A percentile compares a stretch with the other conserved stretches of the same genome.
Conservation (phyloP, 202 grass and related monocot species). For the Dendrocalamus latiflorus region DNA sequence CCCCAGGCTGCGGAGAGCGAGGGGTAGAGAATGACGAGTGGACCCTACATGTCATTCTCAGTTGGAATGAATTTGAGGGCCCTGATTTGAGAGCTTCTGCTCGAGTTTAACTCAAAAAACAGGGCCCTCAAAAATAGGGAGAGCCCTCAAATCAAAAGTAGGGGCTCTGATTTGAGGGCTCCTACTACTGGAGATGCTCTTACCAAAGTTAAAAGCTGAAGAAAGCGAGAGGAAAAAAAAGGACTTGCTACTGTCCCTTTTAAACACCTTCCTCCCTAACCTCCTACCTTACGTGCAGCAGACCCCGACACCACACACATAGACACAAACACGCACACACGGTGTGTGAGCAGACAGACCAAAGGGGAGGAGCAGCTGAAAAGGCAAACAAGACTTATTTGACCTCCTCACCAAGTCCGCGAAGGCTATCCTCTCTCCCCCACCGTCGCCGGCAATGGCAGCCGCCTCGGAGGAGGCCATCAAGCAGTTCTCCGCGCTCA, state of each 20-base stretch:
- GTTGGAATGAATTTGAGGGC: too few species aligned
- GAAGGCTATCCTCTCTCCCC: not conserved
- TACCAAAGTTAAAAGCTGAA: not conserved
- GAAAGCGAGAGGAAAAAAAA: not conserved
- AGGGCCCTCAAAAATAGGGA: too few species aligned
- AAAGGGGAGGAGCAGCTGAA: not conserved
- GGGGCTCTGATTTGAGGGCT: too few species aligned
- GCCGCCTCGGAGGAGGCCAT: slow-evolving; percentile 53
- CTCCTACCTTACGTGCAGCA: not conserved
- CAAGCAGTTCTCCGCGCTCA: slow-evolving; percentile 71
- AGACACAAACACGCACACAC: not conserved
- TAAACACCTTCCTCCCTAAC: not conserved
- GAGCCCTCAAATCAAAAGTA: too few species aligned
- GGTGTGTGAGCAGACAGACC: not conserved
- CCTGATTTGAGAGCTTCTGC: too few species aligned
- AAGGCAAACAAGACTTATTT: slow-evolving; percentile 10
- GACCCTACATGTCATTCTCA: too few species aligned
- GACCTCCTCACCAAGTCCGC: slow-evolving; percentile 5
- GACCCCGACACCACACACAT: not conserved
- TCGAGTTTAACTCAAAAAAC: too few species aligned
- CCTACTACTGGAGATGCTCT: too few species aligned
- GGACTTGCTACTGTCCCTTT: not conserved
- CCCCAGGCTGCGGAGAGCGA: too few species aligned
- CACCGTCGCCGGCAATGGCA: slow-evolving; percentile 54
- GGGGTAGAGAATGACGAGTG: too few species aligned